A percentile compares a stretch with the other conserved stretches of the same genome.
Conservation (phyloP, 768 basidiomycete genomes). For the Roridomyces roridus region DNA sequence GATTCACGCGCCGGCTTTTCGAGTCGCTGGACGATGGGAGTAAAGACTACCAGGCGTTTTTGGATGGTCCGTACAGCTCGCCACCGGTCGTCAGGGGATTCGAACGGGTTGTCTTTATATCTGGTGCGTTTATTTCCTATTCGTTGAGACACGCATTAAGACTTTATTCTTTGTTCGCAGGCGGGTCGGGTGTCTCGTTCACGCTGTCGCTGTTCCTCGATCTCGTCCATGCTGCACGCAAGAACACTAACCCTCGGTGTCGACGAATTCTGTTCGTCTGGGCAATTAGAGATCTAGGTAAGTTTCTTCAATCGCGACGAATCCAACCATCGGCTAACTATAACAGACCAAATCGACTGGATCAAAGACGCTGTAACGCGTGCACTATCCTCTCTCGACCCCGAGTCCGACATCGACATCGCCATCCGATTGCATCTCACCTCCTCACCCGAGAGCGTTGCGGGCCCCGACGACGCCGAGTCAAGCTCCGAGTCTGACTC, state of each 20-base stretch:
- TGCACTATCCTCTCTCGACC: conserved; percentile 29
- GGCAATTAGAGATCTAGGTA: conserved; percentile 49
- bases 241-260: conserved; percentile 32
- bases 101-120: conserved; percentile 46
- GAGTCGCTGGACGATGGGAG: conserved; percentile 5
- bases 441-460: conserved; percentile 23
- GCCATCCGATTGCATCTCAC: conserved; percentile 51
- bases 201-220: conserved; percentile 51
- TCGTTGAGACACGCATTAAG: neutral
- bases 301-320: conserved; percentile 3
- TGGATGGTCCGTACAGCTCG: conserved; percentile 49
- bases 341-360: conserved; percentile 49
- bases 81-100: conserved; percentile 42
- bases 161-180: conserved; percentile 26
- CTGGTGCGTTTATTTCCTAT: conserved; percentile 35
- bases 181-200: conserved; percentile 58
- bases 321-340: neutral
- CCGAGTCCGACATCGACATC: conserved; percentile 38
- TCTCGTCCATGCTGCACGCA: conserved; percentile 42
- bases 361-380: conserved; percentile 45
- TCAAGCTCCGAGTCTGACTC: conserved; percentile 19
- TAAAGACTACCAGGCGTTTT: conserved; percentile 11
- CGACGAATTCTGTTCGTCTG: conserved; percentile 47
- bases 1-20: conserved; percentile 53
- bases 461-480: conserved; percentile 26